phyloP scores from a whole-genome alignment of 1,284 basidiomycete species.

The Lentinula novae-zelandiae region DNA sequence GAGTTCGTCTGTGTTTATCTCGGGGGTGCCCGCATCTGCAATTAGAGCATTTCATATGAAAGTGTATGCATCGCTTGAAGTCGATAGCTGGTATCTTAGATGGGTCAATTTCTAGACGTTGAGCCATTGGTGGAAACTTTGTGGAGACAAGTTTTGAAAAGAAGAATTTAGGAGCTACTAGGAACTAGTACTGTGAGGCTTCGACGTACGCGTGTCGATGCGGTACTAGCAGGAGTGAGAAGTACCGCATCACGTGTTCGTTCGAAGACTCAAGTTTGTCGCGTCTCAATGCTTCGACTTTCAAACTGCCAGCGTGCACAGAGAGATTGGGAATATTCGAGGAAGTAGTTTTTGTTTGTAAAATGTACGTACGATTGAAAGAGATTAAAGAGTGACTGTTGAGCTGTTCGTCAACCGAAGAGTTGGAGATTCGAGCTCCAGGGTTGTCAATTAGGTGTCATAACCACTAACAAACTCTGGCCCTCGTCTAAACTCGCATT shows the following conservation, averaged over 20 bases:
- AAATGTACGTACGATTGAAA: too few relatives aligned
- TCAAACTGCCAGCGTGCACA: too few relatives aligned
- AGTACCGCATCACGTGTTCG: background rate
- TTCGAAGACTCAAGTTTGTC: background rate
- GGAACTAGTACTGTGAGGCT: background rate
- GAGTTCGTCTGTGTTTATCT: constrained; percentile 1
- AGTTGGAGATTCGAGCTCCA: background rate
- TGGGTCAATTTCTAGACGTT: constrained; percentile 1
- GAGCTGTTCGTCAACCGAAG: background rate
- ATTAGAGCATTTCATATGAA: background rate
- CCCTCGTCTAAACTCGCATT: constrained; percentile 8
- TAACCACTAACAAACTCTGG: constrained; percentile 3
- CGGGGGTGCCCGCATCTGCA: background rate
- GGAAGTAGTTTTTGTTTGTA: too few relatives aligned
- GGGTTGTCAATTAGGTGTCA: constrained; percentile 1
- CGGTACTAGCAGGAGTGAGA: background rate
- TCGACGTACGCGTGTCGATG: background rate
- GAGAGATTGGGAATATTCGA: too few relatives aligned
- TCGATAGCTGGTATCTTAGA: background rate
- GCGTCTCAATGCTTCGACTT: background rate
- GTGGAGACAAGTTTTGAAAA: background rate
- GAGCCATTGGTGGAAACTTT: background rate
- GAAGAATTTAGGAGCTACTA: background rate
- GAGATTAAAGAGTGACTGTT: background rate
- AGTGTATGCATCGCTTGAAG: background rate